phyloP scores from a whole-genome alignment of 2,329 filamentous ascomycete genomes.

The Lasiodiplodia theobromae region DNA sequence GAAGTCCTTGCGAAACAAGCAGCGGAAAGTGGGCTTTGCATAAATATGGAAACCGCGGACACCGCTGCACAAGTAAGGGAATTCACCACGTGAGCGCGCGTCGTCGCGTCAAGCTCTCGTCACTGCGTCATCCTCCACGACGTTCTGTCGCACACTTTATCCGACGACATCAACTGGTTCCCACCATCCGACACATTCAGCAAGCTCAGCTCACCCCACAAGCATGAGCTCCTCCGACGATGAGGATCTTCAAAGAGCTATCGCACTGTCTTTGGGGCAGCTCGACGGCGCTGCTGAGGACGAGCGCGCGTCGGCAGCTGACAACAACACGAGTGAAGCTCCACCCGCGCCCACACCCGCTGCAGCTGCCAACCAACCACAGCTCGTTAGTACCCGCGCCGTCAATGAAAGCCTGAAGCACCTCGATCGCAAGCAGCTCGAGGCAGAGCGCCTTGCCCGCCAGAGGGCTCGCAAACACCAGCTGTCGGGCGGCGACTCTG shows the following conservation, averaged over 20 bases:
- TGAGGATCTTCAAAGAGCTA: slow-evolving; percentile 38
- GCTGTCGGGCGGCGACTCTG: slow-evolving; percentile 29
- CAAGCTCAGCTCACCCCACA: slow-evolving; percentile 31
- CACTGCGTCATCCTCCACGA: slow-evolving; percentile 5
- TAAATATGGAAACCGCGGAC: background rate
- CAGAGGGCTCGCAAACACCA: slow-evolving; percentile 67
- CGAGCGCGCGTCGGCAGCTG: background rate
- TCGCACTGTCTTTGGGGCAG: slow-evolving; percentile 37
- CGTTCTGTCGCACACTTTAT: background rate
- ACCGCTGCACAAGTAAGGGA: background rate
- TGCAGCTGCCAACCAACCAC: slow-evolving; percentile 12
- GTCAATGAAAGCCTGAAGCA: slow-evolving; percentile 39
- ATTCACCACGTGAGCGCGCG: slow-evolving; percentile 5
- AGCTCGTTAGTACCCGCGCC: slow-evolving; percentile 3
- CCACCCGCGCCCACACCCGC: background rate
- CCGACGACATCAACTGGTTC: background rate
- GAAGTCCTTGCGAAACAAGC: background rate
- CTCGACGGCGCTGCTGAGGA: background rate
- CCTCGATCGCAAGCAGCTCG: slow-evolving; percentile 83
- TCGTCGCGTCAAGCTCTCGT: slow-evolving; percentile 10
- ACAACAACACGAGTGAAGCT: slow-evolving; percentile 20
- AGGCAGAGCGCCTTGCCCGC: slow-evolving; percentile 79
- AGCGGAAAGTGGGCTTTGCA: background rate
- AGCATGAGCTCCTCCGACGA: slow-evolving; percentile 38
- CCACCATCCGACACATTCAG: background rate